Percentiles rank a stretch among this genome's conserved stretches.
Conservation (phyloP, 352 stramenopile genomes). For the Phytopythium mirpurense region DNA sequence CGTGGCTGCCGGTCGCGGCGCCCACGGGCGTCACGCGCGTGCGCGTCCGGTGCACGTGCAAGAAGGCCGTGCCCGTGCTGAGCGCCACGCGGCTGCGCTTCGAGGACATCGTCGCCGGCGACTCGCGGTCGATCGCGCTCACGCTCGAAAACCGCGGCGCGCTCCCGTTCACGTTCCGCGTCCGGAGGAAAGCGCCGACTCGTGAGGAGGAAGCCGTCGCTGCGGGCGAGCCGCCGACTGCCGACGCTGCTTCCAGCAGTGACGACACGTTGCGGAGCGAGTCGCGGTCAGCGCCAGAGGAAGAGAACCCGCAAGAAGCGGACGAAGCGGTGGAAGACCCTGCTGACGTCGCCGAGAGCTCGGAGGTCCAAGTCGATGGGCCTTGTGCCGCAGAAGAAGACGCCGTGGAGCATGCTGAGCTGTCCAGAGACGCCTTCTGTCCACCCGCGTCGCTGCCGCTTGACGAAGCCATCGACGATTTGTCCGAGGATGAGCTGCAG, state of each 20-base stretch:
- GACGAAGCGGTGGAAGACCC: neutral
- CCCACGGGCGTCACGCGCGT: slow-evolving; percentile 79
- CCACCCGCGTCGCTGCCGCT: too few relatives aligned
- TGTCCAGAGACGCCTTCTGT: too few relatives aligned
- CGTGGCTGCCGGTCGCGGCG: slow-evolving; percentile 49
- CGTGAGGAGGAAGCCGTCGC: neutral
- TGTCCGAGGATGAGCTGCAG: slow-evolving; percentile 26
- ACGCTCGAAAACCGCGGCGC: slow-evolving; percentile 71
- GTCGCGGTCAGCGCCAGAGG: neutral
- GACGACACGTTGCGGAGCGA: neutral
- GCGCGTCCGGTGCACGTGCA: slow-evolving; percentile 76
- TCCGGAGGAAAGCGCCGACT: slow-evolving; percentile 7
- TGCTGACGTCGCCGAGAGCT: too few relatives aligned
- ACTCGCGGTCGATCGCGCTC: slow-evolving; percentile 49
- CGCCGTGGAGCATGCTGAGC: too few relatives aligned
- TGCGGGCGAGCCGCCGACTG: neutral
- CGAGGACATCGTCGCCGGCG: slow-evolving; percentile 69
- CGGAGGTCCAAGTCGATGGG: too few relatives aligned
- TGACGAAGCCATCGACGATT: neutral
- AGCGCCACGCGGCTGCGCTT: slow-evolving; percentile 41
- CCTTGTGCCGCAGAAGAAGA: too few relatives aligned
- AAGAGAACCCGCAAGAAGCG: neutral
- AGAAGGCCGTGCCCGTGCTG: slow-evolving; percentile 74
- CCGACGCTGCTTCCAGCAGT: neutral
- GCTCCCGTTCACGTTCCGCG: slow-evolving; percentile 44